Evolutionary conservation across 768 basidiomycete species (phyloP).

Genomic region (Leccinum incarnatum): DNA sequence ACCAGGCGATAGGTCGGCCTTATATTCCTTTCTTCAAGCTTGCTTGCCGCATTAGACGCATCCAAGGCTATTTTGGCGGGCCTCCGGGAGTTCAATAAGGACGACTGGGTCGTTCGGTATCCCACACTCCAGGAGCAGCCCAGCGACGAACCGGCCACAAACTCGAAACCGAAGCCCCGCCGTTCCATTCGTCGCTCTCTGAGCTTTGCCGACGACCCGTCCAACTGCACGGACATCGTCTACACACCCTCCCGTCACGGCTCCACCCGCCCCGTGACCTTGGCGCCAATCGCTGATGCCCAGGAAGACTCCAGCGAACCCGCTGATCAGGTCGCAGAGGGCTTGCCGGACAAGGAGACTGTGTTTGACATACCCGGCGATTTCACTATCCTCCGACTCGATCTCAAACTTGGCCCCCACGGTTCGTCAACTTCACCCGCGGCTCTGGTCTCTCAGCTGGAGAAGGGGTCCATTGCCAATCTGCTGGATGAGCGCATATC

Average conservation of each 20-base stretch:
- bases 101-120: slow-evolving; percentile 87
- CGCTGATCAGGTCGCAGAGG: slow-evolving; percentile 20
- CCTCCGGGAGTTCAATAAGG: slow-evolving; percentile 77
- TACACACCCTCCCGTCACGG: slow-evolving; percentile 48
- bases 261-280: slow-evolving; percentile 57
- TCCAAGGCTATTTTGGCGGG: slow-evolving; percentile 67
- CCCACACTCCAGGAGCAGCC: slow-evolving; percentile 63
- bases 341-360: slow-evolving; percentile 34
- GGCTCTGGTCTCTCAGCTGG: slow-evolving; percentile 84
- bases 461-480: slow-evolving; percentile 89
- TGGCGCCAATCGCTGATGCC: slow-evolving; percentile 49
- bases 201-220: slow-evolving; percentile 83
- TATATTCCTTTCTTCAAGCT: slow-evolving; percentile 16
- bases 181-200: slow-evolving; percentile 63
- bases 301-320: slow-evolving; percentile 30
- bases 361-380: slow-evolving; percentile 48
- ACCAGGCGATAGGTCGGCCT: background rate
- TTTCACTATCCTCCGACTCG: slow-evolving; percentile 87
- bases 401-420: slow-evolving; percentile 85
- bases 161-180: slow-evolving; percentile 30
- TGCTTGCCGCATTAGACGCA: slow-evolving; percentile 74
- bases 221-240: slow-evolving; percentile 62
- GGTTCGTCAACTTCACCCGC: slow-evolving; percentile 60
- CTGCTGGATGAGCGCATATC: slow-evolving; percentile 84
- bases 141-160: slow-evolving; percentile 23